Conservation (phyloP, 176 grass and related monocot genomes). For the Oryza coarctata region DNA sequence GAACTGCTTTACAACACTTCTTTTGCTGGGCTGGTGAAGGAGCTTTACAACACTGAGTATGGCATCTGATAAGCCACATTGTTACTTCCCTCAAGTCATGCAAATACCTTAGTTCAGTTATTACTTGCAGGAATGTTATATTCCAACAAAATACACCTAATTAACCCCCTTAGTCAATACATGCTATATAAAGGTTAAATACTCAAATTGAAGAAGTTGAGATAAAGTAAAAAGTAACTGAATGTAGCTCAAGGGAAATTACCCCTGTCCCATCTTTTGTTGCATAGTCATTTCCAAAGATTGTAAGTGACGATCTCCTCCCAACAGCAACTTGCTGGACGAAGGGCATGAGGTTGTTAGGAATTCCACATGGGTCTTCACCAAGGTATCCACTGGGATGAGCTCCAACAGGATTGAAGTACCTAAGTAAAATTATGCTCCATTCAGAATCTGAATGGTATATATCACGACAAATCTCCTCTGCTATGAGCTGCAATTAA, state of each 20-base stretch:
- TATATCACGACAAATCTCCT: slow-evolving; percentile 90
- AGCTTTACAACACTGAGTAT: neutral
- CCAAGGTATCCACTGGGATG: slow-evolving; percentile 90
- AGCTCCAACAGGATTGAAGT: slow-evolving; percentile 96
- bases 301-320: slow-evolving; percentile 75
- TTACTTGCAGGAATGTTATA: slow-evolving; percentile 11
- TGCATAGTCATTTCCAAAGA: slow-evolving; percentile 90
- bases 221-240: neutral
- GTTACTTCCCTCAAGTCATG: neutral
- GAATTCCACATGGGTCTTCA: slow-evolving; percentile 87
- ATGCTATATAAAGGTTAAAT: neutral
- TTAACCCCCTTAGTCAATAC: neutral
- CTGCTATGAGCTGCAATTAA: slow-evolving; percentile 77
- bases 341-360: slow-evolving; percentile 97
- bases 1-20: neutral
- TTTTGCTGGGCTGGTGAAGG: neutral
- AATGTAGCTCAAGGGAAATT: slow-evolving; percentile 32
- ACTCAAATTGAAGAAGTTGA: neutral
- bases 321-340: slow-evolving; percentile 99
- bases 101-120: neutral
- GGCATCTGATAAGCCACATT: neutral
- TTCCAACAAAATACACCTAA: neutral
- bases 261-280: slow-evolving; percentile 97
- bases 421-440: slow-evolving; percentile 92
- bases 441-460: slow-evolving; percentile 75